Conservation (phyloP, 2,329 filamentous ascomycete genomes). For the Xylariaceae sp. region DNA sequence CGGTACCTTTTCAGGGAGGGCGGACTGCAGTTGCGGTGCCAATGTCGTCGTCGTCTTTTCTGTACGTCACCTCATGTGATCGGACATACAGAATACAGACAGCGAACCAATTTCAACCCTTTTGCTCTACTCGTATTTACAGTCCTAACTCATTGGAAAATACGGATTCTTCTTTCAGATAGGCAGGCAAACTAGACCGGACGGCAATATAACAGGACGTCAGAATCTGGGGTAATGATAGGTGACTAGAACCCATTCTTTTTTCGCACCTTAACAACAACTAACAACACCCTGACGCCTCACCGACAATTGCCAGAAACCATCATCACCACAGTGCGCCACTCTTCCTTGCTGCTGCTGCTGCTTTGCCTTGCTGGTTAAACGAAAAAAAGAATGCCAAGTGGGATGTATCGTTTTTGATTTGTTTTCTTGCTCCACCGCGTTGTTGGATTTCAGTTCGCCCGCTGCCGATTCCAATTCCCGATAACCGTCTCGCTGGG, state of each 20-base stretch:
- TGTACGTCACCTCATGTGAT: constrained; percentile 6
- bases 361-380: neutral
- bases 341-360: neutral
- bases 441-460: neutral
- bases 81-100: neutral
- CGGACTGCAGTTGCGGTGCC: neutral
- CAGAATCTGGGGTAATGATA: neutral
- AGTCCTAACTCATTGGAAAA: neutral
- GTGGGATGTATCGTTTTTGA: neutral
- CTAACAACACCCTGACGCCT: neutral
- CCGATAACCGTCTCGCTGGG: neutral
- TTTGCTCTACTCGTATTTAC: neutral
- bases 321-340: neutral
- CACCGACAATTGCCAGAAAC: neutral
- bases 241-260: neutral
- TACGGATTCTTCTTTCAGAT: neutral
- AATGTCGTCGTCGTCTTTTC: neutral
- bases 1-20: no score
- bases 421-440: neutral
- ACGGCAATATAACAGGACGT: neutral
- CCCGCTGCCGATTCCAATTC: neutral
- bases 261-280: neutral
- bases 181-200: neutral
- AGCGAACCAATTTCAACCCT: neutral
- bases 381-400: neutral